Conservation (phyloP, 176 grass and related monocot genomes). For the Eleusine coracana region DNA sequence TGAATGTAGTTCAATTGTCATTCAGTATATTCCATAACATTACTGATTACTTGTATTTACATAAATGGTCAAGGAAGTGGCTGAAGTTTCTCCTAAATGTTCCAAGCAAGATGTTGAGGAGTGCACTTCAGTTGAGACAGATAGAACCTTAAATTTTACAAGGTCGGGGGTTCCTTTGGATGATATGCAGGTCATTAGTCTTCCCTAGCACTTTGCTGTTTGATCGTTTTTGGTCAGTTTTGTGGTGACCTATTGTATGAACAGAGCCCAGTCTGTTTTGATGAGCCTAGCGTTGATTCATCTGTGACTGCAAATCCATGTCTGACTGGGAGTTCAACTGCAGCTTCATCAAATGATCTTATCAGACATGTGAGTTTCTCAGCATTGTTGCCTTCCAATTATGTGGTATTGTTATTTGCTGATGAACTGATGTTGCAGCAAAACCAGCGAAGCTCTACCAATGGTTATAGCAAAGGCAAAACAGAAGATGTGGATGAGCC, state of each 20-base stretch:
- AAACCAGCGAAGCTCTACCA: conserved; percentile 41
- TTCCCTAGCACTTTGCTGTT: conserved; percentile 11
- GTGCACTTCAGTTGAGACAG: conserved; percentile 26
- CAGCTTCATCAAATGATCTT: conserved; percentile 28
- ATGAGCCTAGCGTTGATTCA: conserved; percentile 1
- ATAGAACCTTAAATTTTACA: conserved; percentile 28
- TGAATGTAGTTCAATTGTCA: conserved; percentile 15
- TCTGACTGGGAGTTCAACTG: conserved; percentile 18
- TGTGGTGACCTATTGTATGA: conserved; percentile 38
- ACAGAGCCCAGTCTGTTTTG: conserved; percentile 38
- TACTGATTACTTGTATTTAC: conserved; percentile 39
- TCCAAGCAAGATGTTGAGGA: conserved; percentile 22
- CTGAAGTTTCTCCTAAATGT: conserved; percentile 51
- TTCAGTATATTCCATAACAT: conserved; percentile 14
- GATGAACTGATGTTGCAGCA: conserved; percentile 52
- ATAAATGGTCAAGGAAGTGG: conserved; percentile 75
- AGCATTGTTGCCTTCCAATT: conserved; percentile 12
- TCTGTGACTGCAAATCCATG: conserved; percentile 11
- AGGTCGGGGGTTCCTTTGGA: conserved; percentile 34
- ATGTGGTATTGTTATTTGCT: conserved; percentile 15
- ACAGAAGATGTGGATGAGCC: conserved; percentile 29
- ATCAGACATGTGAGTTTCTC: conserved; percentile 48
- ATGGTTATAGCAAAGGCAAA: conserved; percentile 21
- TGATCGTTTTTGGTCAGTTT: conserved; percentile 19
- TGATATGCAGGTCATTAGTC: conserved; percentile 35